These are phyloP conservation scores for Tuber microsphaerosporum DNA, from an alignment of 495 filamentous ascomycete genomes.

Conservation along the genomic window DNA sequence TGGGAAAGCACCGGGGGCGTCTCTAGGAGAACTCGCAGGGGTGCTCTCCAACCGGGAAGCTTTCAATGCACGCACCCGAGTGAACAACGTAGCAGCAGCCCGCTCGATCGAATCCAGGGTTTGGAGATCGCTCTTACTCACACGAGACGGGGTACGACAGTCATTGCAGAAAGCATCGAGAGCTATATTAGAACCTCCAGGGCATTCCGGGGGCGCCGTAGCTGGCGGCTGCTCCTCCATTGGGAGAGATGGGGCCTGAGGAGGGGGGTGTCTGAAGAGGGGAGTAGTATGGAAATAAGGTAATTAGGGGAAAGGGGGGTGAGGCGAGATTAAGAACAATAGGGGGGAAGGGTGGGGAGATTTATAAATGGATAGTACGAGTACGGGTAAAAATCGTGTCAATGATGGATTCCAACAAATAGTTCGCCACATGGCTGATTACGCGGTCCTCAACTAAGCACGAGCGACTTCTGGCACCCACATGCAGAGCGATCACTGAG, in stretches of 20 bases:
- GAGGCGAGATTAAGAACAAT: neutral
- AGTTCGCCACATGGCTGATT: neutral
- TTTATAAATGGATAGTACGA: neutral
- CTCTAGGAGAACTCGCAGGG: neutral
- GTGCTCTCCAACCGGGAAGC: neutral
- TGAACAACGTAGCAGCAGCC: slow-evolving; percentile 12
- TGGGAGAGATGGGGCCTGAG: neutral
- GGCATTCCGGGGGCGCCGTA: neutral
- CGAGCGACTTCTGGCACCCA: neutral
- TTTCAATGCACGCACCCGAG: slow-evolving; percentile 19
- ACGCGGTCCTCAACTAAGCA: neutral
- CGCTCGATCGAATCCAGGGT: slow-evolving; percentile 19
- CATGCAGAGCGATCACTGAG: neutral
- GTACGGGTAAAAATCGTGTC: neutral
- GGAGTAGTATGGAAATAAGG: neutral
- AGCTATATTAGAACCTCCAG: neutral
- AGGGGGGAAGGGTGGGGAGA: neutral
- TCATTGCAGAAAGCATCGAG: neutral
- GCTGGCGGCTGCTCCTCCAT: neutral
- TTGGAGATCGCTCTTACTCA: neutral
- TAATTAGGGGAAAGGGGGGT: too few species aligned
- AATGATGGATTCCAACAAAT: neutral
- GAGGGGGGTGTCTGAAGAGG: too few species aligned
- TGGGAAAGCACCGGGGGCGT: slow-evolving; percentile 13
- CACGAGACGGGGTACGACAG: neutral